Evolutionary conservation across 2,329 filamentous ascomycete genomes (phyloP).

Genomic region (Ophiostoma himal-ulmi): DNA sequence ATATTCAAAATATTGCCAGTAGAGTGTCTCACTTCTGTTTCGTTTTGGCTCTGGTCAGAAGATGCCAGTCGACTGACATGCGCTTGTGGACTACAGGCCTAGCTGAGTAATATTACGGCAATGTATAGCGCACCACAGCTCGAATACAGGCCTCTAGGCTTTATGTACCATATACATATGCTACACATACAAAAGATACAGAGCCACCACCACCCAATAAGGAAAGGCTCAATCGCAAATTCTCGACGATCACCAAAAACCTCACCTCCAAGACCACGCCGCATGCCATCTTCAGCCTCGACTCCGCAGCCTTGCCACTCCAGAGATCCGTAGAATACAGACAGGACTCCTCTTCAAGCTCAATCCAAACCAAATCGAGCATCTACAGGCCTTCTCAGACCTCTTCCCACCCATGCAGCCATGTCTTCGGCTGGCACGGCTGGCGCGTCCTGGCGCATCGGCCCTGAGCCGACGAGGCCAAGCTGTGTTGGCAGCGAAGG

Average conservation of each 20-base stretch:
- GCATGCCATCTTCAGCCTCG: background rate
- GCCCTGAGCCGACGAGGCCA: constrained; percentile 10
- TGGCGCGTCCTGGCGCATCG: constrained; percentile 27
- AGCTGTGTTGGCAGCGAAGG: background rate
- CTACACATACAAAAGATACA: background rate
- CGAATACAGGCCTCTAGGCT: background rate
- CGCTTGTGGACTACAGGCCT: background rate
- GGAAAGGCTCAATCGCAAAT: constrained; percentile 20
- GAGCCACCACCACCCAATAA: background rate
- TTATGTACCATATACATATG: background rate
- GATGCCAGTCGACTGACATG: background rate
- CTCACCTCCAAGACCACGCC: background rate
- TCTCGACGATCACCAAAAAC: background rate
- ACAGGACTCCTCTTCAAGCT: background rate
- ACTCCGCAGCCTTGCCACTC: background rate
- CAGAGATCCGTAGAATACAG: background rate
- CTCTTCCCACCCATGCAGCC: constrained; percentile 31
- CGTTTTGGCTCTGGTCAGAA: background rate
- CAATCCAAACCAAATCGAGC: background rate
- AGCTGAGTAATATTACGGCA: background rate
- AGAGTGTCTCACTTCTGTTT: background rate
- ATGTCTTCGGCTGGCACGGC: constrained; percentile 33
- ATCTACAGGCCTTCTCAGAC: background rate
- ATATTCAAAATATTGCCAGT: background rate
- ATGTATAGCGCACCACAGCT: background rate